Base-by-base conservation (phyloP, 1,139 yeast genomes). In the Yamadazyma pseudoaaseri region DNA sequence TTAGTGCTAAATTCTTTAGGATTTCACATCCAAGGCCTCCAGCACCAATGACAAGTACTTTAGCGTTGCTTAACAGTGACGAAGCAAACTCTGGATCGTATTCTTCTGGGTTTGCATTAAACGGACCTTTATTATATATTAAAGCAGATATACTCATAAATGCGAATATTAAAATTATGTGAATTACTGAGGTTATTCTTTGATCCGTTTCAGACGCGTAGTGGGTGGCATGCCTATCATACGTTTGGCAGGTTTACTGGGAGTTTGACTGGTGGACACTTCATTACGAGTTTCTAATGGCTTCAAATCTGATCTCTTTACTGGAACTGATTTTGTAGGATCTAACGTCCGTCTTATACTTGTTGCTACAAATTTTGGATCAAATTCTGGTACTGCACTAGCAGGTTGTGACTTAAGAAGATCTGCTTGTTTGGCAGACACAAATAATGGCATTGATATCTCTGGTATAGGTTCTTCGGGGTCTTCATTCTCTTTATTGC, bases 1-100 rank as follows among this genome's bases (percentile, higher is more conserved):
- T 70, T 35, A 86, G 65, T 0, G 94, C 92, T 32, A 92, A 65
- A 57, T 89, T 80, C 62, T 90, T 90, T 33, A 92, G 62, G 23
- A 92, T 80, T 58, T 92, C 97, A 62, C 97, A 92, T 0, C 98
- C 98, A 8, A 92, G 65, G 0, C 98, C 98, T 2, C 97, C 97
- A 1, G 97, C 97, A 0, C 98, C 97, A 26, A 90, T 65, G 1
- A 83, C 81, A 43, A 71, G 67, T 42, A 78, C 56, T 37, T 63
- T 62, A 14, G 69, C 47, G 1, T 47, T 39, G 4, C 31, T 33
- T 5, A 76, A 49, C 4, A 67, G 54, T 1, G 43, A 26, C 3
- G 43, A 25, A 5, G 73, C 62, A 9, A 50, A 56, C 1, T 36
- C 35, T 4, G 50, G 26, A 13, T 49, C 43, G 41, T 67, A 70